Conservation (phyloP, 1,284 basidiomycete species). For the Mycena sp. region DNA sequence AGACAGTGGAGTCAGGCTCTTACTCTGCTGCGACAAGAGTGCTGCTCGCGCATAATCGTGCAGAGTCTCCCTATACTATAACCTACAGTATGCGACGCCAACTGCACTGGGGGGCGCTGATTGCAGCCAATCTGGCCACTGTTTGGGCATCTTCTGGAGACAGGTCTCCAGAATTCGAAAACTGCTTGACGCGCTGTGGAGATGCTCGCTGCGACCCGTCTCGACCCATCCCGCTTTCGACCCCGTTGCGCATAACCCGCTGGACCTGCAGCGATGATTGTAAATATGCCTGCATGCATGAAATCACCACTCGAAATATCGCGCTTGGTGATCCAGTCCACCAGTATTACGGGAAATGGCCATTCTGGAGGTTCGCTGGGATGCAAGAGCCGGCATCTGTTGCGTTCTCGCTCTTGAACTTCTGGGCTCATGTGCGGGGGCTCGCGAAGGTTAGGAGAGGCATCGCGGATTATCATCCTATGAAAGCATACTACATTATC, state of each 20-base stretch:
- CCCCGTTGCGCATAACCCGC: slow-evolving; percentile 63
- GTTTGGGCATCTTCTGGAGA: slow-evolving; percentile 66
- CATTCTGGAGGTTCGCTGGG: slow-evolving; percentile 86
- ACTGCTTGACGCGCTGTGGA: slow-evolving; percentile 59
- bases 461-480: slow-evolving; percentile 68
- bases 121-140: slow-evolving; percentile 11
- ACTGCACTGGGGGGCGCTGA: slow-evolving; percentile 13
- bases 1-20: too few relatives aligned
- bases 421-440: slow-evolving; percentile 76
- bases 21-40: too few relatives aligned
- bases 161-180: slow-evolving; percentile 60
- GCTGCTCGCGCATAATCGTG: too few relatives aligned
- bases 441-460: slow-evolving; percentile 56
- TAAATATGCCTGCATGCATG: slow-evolving; percentile 90
- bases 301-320: slow-evolving; percentile 75
- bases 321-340: slow-evolving; percentile 55
- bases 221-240: slow-evolving; percentile 45
- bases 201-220: slow-evolving; percentile 41
- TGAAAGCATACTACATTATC: slow-evolving; percentile 74
- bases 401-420: slow-evolving; percentile 87
- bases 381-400: slow-evolving; percentile 97
- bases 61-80: neutral
- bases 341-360: slow-evolving; percentile 98
- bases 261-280: slow-evolving; percentile 91
- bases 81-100: slow-evolving; percentile 7